Percentiles rank a stretch among this genome's conserved stretches.
Conservation (phyloP, 768 basidiomycete genomes). For the Tricholoma flavovirens region DNA sequence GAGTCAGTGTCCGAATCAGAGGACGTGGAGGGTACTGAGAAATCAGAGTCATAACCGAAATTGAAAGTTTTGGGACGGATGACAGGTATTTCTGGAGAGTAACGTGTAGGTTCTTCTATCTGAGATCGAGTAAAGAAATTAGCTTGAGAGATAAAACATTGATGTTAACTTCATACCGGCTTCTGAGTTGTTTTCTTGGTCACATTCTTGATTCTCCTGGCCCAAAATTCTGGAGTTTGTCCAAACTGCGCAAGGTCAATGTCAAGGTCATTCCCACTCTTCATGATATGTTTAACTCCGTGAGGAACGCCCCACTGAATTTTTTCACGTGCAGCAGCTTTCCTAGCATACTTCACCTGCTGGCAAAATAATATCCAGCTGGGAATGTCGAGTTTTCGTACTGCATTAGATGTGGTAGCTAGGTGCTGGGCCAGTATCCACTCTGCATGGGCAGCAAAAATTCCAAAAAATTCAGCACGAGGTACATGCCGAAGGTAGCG, state of each 20-base stretch:
- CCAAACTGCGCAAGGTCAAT: conserved; percentile 28
- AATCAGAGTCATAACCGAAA: conserved; percentile 49
- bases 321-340: conserved; percentile 21
- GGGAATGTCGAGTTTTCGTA: conserved; percentile 33
- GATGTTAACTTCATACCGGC: not conserved
- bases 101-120: not conserved
- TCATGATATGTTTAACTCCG: conserved; percentile 16
- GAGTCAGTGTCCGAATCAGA: conserved; percentile 35
- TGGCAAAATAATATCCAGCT: conserved; percentile 45
- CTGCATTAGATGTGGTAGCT: conserved; percentile 16
- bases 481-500: conserved; percentile 45
- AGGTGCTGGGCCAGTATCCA: conserved; percentile 55
- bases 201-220: conserved; percentile 16
- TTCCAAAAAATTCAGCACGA: conserved; percentile 41
- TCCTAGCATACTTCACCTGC: conserved; percentile 25
- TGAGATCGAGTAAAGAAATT: not conserved
- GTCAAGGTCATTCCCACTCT: conserved; percentile 4
- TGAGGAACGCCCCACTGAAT: conserved; percentile 29
- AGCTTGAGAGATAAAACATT: not conserved
- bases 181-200: conserved; percentile 6
- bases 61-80: not conserved
- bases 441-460: conserved; percentile 50
- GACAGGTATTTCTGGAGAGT: not conserved
- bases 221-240: conserved; percentile 24
- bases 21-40: conserved; percentile 45